These are phyloP conservation scores for Limonomyces culmigenus DNA, from an alignment of 1,284 basidiomycete species.

Conservation along the genomic window DNA sequence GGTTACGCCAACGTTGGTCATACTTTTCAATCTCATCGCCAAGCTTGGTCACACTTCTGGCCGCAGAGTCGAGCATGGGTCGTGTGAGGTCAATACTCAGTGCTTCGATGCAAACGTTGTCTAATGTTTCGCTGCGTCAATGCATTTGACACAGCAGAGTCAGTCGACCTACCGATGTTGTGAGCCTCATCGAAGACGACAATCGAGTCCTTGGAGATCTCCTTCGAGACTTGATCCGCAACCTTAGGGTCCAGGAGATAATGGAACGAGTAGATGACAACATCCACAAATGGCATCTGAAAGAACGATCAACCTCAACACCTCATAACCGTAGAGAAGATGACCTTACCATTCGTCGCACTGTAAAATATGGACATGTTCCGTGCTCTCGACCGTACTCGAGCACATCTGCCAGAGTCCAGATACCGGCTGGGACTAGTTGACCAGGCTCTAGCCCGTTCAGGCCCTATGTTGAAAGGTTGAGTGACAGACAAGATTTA, in stretches of 20 bases:
- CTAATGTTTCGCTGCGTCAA: too few species aligned
- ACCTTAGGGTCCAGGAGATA: slow-evolving; percentile 98
- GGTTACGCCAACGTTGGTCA: not conserved
- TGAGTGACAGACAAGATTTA: not conserved
- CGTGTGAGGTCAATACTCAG: slow-evolving; percentile 96
- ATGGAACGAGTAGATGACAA: slow-evolving; percentile 99
- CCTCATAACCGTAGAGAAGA: not conserved
- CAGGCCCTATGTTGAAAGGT: slow-evolving; percentile 33
- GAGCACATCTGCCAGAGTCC: slow-evolving; percentile 89
- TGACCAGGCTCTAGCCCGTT: slow-evolving; percentile 73
- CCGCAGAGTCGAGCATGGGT: slow-evolving; percentile 94
- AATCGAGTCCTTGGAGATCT: slow-evolving; percentile 94
- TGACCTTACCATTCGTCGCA: slow-evolving; percentile 77
- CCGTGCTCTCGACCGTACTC: slow-evolving; percentile 77
- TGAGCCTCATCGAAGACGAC: slow-evolving; percentile 99
- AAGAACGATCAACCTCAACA: too few species aligned
- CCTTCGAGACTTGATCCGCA: slow-evolving; percentile 96
- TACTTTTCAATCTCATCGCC: slow-evolving; percentile 91
- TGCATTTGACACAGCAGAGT: too few species aligned
- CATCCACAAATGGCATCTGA: slow-evolving; percentile 88
- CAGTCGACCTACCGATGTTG: slow-evolving; percentile 70
- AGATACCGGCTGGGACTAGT: slow-evolving; percentile 78
- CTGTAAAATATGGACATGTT: slow-evolving; percentile 92
- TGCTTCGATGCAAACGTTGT: slow-evolving; percentile 99
- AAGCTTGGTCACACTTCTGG: slow-evolving; percentile 76